Evolutionary conservation across 2,329 filamentous ascomycete genomes (phyloP), one percentile per base, ranked within the genome.

Genomic region (Penicillium capsulatum): DNA sequence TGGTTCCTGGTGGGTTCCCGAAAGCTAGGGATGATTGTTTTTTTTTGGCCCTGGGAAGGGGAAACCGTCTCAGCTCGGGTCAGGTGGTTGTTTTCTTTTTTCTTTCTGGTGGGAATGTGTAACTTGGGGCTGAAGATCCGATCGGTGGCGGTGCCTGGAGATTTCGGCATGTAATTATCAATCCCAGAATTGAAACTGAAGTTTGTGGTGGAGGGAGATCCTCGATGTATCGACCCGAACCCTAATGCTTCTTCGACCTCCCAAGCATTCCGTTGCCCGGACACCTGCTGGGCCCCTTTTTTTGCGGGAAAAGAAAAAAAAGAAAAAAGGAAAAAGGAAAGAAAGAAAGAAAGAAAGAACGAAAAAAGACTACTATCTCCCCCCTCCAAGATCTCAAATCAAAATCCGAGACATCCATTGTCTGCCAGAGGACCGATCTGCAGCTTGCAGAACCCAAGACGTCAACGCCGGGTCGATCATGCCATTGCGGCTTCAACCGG

Each of bases 121-220:
- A 53, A 53, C 51, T 46, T 44, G 49, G 47, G 50, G 51, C 51
- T 54, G 50, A 53, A 41, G 33, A 46, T 48, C 38, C 42, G 42
- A 22, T 22, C 44, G 45, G 45, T 43, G 28, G 36, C 47, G 42
- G 35, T 51, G 50, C 47, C n/a, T n/a, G n/a, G n/a, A n/a, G n/a
- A n/a, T n/a, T n/a, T n/a, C n/a, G n/a, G n/a, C n/a, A n/a, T n/a
- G n/a, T n/a, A n/a, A n/a, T n/a, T n/a, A n/a, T n/a, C n/a, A n/a
- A n/a, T n/a, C n/a, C n/a, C n/a, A n/a, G n/a, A n/a, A n/a, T n/a
- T n/a, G n/a, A n/a, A n/a, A n/a, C n/a, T n/a, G n/a, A n/a, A n/a
- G n/a, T n/a, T n/a, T n/a, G 26, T n/a, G n/a, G n/a, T n/a, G n/a
- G n/a, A n/a, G n/a, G n/a, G n/a, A n/a, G n/a, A n/a, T n/a, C n/a